phyloP scores from a whole-genome alignment of 352 stramenopile genomes.

The Phytopythium oedochilum region DNA sequence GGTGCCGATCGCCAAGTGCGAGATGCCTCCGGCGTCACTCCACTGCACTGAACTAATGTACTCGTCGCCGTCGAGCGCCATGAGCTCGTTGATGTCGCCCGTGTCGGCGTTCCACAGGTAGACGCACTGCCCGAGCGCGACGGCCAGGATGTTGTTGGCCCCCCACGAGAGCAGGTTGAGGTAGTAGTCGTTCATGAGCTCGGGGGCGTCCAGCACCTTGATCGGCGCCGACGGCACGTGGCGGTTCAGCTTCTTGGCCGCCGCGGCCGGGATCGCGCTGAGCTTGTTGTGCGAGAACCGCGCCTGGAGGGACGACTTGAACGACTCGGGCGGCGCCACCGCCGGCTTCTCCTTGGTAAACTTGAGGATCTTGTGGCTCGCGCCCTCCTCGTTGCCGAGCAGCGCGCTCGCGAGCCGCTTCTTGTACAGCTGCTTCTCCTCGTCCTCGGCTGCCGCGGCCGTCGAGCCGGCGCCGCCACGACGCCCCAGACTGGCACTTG shows the following conservation, averaged over 20 bases:
- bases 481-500: constrained; percentile 12
- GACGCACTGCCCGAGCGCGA: constrained; percentile 96
- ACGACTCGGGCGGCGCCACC: constrained; percentile 89
- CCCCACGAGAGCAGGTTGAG: constrained; percentile 98
- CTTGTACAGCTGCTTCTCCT: constrained; percentile 82
- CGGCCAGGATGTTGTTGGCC: constrained; percentile 94
- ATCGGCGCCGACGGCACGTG: constrained; percentile 96
- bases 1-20: constrained; percentile 94
- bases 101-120: constrained; percentile 98
- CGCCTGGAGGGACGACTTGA: constrained; percentile 92
- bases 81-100: constrained; percentile 95
- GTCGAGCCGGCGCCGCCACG: constrained; percentile 8
- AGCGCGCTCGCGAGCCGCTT: constrained; percentile 76
- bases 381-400: constrained; percentile 64
- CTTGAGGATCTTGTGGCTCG: constrained; percentile 95
- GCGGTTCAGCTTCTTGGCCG: constrained; percentile 86
- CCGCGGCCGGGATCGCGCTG: constrained; percentile 51
- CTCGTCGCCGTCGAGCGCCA: constrained; percentile 84
- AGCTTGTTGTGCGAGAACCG: constrained; percentile 96
- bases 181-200: constrained; percentile 99
- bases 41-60: constrained; percentile 98
- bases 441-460: constrained; percentile 34
- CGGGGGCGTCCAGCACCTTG: constrained; percentile 96
- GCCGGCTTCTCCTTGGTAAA: constrained; percentile 97
- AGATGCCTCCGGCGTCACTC: constrained; percentile 84